Base-by-base conservation (phyloP, 345 rosid species). In the Draba incana region DNA sequence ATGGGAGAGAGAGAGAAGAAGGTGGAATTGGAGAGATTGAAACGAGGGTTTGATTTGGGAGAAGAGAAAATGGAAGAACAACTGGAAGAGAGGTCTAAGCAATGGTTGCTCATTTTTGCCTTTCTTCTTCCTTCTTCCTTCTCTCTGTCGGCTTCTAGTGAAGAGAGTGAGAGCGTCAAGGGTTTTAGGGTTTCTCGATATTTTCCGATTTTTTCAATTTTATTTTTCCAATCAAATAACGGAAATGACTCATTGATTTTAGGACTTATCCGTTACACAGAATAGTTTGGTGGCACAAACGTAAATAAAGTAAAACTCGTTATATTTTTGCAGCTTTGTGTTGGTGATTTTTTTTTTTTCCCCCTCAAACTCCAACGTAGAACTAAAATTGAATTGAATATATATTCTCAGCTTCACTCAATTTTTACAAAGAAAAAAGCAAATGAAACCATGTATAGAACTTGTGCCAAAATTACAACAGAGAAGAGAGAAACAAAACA, bases 61-160 rank as follows among this genome's bases (percentile, higher is more conserved):
- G 75, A 67, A 16, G 68, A 3, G 70, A 77, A 61, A 35, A 71
- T 3, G 77, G 65, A 61, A 15, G 76, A 69, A 25, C 51, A 56
- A 44, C 57, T 77, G 11, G 75, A 25, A 66, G 80, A 71, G 58
- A 70, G 72, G 23, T 76, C 71, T 31, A 76, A 65, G 80, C 76
- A 70, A 52, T 70, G 71, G 79, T 27, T 64, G 48, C 68, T 76
- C 80, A 76, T 76, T 70, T 59, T 35, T 35, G 39, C 3, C 10
- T 35, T 27, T 39, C 10, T 45, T 52, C 67, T 49, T 50, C 74
- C 27, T 39, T 51, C 28, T 7, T 48, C 7, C 31, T 13, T 30
- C 2, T 10, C 8, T 62, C 9, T 51, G 71, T 51, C 68, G 59
- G 77, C 71, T 64, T 65, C 41, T 47, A 15, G 38, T 42, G 44